Evolutionary conservation across 306 rosid genomes (phyloP), one percentile per base, ranked within the genome.

Genomic region (Castanea crenata): DNA sequence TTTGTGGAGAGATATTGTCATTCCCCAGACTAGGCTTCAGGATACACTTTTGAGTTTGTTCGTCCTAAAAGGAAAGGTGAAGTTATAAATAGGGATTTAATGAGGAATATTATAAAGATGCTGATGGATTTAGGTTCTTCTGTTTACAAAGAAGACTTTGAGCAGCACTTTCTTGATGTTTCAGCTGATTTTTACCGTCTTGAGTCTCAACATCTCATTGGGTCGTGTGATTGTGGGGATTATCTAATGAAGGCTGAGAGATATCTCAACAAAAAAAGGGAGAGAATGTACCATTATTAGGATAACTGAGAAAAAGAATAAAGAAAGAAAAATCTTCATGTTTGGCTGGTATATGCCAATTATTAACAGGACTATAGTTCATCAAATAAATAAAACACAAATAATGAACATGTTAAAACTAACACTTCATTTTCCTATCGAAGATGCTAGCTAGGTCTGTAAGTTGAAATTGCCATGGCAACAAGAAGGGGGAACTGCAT

Each of bases 1-100:
- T 73, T 87, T 88, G 23, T 88, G 89, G 91, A 88, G 87, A 75
- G 89, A 88, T 75, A 84, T 78, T 78, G 89, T 88, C 46, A 88
- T 85, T 70, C 86, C 85, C 56, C 89, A 78, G 49, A 75, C 81
- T 62, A 83, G 89, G 86, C 87, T 88, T 73, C 78, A 55, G 46
- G 87, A 85, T 62, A 85, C 87, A 19, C 89, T 88, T 88, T 88
- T 11, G 87, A 80, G 52, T 86, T 88, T 51, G 87, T 88, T 20
- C 84, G 55, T 20, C 78, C 80, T 76, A 87, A 88, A 81, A 83
- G 91, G 81, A 85, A 78, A 38, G 89, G 91, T 10, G 91, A 85
- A 74, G 82, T 85, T 25, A 85, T 88, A 68, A 85, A 88, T 58
- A 80, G 89, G 79, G 87, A 85, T 67, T 69, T 88, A 87, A 85